Conservation (phyloP, 2,329 filamentous ascomycete genomes). For the Colletotrichum higginsianum region DNA sequence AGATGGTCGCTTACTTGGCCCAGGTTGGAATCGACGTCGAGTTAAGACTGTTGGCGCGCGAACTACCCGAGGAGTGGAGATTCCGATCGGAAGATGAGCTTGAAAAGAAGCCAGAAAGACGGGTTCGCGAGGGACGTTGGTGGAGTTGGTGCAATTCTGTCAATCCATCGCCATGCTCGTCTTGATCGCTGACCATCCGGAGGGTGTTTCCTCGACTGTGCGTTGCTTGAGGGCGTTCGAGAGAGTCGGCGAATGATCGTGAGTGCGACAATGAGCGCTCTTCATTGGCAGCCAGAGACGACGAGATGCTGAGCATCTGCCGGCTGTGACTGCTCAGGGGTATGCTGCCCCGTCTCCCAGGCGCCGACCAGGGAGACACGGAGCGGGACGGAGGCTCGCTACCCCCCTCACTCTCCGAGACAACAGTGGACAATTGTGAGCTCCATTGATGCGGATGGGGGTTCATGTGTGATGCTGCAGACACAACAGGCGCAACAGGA, state of each 20-base stretch:
- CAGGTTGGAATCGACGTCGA: slow-evolving; percentile 65
- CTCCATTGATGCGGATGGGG: slow-evolving; percentile 72
- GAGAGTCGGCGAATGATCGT: slow-evolving; percentile 59
- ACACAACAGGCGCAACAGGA: not conserved
- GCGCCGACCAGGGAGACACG: slow-evolving; percentile 59
- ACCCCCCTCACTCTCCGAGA: slow-evolving; percentile 72
- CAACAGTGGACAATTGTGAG: slow-evolving; percentile 74
- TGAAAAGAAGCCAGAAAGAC: slow-evolving; percentile 67
- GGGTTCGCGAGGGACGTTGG: slow-evolving; percentile 67
- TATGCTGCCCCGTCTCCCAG: slow-evolving; percentile 65
- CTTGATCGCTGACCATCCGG: slow-evolving; percentile 69
- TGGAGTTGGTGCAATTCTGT: slow-evolving; percentile 70
- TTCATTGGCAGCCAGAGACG: slow-evolving; percentile 63
- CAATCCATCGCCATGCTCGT: slow-evolving; percentile 76
- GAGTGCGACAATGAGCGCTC: slow-evolving; percentile 58
- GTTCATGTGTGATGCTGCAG: slow-evolving; percentile 56
- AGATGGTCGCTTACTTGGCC: slow-evolving; percentile 60
- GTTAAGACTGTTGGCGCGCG: slow-evolving; percentile 62
- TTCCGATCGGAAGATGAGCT: slow-evolving; percentile 66
- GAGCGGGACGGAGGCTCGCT: slow-evolving; percentile 66
- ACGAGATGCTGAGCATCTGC: slow-evolving; percentile 71
- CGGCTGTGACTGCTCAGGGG: slow-evolving; percentile 66
- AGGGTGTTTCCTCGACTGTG: slow-evolving; percentile 58
- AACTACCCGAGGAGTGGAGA: slow-evolving; percentile 67
- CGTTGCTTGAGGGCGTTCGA: slow-evolving; percentile 65